A percentile compares a stretch with the other conserved stretches of the same genome.
These are phyloP conservation scores for Backusella mclennaniae DNA, from an alignment of 192 early-diverging fungal species.

Conservation along the genomic window DNA sequence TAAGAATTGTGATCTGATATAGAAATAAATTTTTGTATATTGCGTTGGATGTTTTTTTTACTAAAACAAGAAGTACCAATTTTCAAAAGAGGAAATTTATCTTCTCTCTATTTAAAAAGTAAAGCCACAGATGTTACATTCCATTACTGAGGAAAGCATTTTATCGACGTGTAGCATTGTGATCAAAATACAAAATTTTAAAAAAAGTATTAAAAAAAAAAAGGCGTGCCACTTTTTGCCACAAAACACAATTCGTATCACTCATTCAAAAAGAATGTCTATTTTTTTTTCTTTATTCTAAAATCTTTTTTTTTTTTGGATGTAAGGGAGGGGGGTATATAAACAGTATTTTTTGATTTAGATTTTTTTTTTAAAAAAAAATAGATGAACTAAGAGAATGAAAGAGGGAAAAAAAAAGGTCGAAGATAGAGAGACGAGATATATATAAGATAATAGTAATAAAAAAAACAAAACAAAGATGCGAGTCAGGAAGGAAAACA, in stretches of 20 bases:
- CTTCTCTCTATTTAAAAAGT: background rate
- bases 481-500: background rate
- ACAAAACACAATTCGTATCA: background rate
- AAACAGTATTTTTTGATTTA: background rate
- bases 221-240: background rate
- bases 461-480: background rate
- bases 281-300: background rate
- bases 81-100: background rate
- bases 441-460: too few relatives aligned
- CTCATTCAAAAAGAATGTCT: conserved; percentile 1
- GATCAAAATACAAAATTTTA: background rate
- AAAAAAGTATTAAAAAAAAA: background rate
- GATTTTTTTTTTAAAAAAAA: background rate
- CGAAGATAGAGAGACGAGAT: too few relatives aligned
- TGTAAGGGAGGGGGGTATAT: background rate
- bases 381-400: background rate
- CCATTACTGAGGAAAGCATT: background rate
- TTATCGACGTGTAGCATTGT: background rate
- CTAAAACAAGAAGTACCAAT: background rate
- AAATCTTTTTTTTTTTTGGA: background rate
- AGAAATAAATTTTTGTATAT: background rate
- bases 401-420: background rate
- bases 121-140: background rate
- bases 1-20: background rate
- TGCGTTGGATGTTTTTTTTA: background rate